These are phyloP conservation scores for Leishmania arabica DNA, from an alignment of 208 protist species.

Conservation along the genomic window DNA sequence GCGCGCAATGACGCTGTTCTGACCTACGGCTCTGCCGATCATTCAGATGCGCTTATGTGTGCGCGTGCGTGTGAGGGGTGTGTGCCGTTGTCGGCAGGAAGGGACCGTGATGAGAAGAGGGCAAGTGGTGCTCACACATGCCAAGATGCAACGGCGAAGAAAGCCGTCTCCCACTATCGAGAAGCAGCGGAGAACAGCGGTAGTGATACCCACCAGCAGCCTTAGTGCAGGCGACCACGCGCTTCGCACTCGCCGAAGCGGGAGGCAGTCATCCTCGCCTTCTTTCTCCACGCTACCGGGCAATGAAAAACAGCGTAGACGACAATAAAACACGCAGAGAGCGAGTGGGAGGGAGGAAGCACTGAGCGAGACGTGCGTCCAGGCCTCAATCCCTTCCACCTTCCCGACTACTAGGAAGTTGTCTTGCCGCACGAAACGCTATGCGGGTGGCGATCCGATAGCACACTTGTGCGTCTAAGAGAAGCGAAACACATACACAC, in stretches of 20 bases:
- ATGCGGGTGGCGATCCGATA: not conserved
- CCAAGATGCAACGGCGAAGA: not conserved
- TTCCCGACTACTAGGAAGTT: not conserved
- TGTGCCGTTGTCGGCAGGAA: not conserved
- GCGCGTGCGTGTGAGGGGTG: not conserved
- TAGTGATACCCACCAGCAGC: not conserved
- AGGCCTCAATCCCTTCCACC: not conserved
- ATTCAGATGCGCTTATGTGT: not conserved
- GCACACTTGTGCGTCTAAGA: not conserved
- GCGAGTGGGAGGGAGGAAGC: not conserved
- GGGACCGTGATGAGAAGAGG: not conserved
- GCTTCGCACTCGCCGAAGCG: not conserved
- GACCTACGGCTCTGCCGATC: not conserved
- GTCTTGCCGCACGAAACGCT: not conserved
- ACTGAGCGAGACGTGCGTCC: not conserved
- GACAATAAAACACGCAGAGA: not conserved
- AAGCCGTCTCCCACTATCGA: not conserved
- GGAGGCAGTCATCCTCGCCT: not conserved
- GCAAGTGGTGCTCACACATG: not conserved
- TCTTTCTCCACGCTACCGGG: not conserved
- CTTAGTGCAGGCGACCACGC: not conserved
- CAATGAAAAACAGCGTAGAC: not conserved
- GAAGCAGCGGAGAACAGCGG: not conserved
- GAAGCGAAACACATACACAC: not conserved
- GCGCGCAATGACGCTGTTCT: not conserved